Evolutionary conservation across 768 basidiomycete species (phyloP).

Genomic region (Calocybe gangraenosa): DNA sequence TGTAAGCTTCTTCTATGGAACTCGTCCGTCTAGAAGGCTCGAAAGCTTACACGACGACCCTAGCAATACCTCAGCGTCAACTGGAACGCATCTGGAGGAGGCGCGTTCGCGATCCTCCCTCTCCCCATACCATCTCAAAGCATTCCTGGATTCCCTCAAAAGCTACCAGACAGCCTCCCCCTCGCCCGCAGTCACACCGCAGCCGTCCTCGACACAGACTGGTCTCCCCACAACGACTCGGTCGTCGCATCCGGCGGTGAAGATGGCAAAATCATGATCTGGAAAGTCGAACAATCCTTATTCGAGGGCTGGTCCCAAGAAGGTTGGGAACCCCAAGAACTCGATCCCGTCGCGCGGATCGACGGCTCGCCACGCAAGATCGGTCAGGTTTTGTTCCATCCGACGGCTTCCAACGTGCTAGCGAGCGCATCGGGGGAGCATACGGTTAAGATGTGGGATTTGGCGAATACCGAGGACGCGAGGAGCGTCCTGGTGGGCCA

Average conservation of each 20-base stretch:
- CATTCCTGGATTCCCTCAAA: constrained; percentile 56
- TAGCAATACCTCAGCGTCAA: constrained; percentile 88
- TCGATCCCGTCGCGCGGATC: constrained; percentile 81
- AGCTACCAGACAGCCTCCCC: constrained; percentile 89
- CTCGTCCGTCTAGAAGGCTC: not conserved
- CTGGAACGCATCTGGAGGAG: constrained; percentile 91
- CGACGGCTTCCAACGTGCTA: constrained; percentile 82
- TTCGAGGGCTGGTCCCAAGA: constrained; percentile 89
- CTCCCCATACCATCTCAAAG: constrained; percentile 67
- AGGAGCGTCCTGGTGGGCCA: constrained; percentile 66
- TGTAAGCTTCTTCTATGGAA: constrained; percentile 37
- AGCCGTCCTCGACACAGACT: constrained; percentile 90
- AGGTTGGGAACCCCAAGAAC: constrained; percentile 75
- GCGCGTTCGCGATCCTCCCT: constrained; percentile 93
- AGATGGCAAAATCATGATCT: constrained; percentile 90
- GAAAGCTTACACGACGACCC: constrained; percentile 4
- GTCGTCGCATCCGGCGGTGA: constrained; percentile 91
- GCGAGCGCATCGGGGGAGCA: constrained; percentile 82
- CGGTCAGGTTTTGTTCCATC: constrained; percentile 93
- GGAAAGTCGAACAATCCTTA: constrained; percentile 64
- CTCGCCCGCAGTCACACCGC: constrained; percentile 85
- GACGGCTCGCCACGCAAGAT: constrained; percentile 83
- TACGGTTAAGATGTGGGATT: constrained; percentile 88
- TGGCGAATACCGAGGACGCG: constrained; percentile 67
- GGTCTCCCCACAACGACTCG: constrained; percentile 91